Percentiles rank a stretch among this genome's conserved stretches.
phyloP scores from a whole-genome alignment of 768 basidiomycete genomes.

The Calvatia gigantea region DNA sequence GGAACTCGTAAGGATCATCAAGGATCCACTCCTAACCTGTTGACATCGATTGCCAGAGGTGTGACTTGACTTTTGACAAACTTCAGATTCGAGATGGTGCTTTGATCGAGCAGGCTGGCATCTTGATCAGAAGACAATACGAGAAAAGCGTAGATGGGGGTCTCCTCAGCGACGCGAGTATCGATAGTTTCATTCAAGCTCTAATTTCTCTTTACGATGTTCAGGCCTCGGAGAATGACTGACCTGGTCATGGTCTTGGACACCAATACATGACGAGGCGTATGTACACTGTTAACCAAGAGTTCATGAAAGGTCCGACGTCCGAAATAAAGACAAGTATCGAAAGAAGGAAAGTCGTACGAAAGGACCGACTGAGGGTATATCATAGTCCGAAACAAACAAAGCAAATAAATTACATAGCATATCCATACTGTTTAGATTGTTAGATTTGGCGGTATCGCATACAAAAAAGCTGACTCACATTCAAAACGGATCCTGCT shows the following conservation, averaged over 20 bases:
- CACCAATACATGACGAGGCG: too few species aligned
- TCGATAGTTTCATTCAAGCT: neutral
- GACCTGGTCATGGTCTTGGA: too few species aligned
- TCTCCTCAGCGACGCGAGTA: neutral
- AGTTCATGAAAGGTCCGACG: neutral
- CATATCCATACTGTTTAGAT: neutral
- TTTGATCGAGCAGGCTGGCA: neutral
- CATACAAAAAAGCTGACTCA: neutral
- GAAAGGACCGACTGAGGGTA: neutral
- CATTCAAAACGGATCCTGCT: neutral
- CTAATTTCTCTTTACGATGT: neutral
- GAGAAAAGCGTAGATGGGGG: neutral
- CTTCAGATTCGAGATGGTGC: neutral
- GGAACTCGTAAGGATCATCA: neutral
- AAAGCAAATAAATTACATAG: neutral
- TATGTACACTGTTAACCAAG: too few species aligned
- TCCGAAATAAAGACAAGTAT: neutral
- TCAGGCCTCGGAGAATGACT: neutral
- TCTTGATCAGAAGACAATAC: neutral
- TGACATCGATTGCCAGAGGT: neutral
- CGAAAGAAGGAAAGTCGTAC: neutral
- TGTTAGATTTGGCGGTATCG: neutral
- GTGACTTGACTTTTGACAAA: neutral
- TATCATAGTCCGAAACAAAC: neutral
- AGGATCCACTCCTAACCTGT: neutral